Conservation (phyloP, 768 basidiomycete genomes). For the Pulveroboletus sp. region DNA sequence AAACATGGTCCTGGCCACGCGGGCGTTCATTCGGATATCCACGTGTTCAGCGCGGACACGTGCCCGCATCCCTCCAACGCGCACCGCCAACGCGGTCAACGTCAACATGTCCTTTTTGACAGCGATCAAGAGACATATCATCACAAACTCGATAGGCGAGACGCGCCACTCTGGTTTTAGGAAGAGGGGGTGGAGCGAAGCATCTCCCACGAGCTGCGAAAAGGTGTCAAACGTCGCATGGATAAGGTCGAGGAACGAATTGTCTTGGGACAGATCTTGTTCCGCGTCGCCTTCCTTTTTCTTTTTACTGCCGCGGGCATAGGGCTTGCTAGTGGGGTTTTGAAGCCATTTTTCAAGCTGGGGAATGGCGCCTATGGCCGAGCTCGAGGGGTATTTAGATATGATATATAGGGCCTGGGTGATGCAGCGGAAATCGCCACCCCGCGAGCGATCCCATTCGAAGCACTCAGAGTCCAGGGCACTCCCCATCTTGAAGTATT, state of each 20-base stretch:
- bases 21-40: conserved; percentile 65
- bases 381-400: conserved; percentile 37
- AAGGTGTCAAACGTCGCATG: conserved; percentile 47
- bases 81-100: conserved; percentile 39
- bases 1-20: conserved; percentile 54
- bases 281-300: conserved; percentile 8
- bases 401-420: conserved; percentile 53
- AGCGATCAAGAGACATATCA: conserved; percentile 52
- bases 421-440: conserved; percentile 57
- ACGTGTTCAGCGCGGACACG: conserved; percentile 52
- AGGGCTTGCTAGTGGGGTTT: conserved; percentile 12
- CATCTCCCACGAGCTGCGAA: conserved; percentile 41
- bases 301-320: conserved; percentile 18
- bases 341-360: conserved; percentile 54
- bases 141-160: conserved; percentile 68
- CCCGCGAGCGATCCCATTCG: conserved; percentile 51
- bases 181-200: conserved; percentile 36
- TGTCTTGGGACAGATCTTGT: conserved; percentile 27
- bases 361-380: conserved; percentile 29
- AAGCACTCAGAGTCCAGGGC: conserved; percentile 35
- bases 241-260: conserved; percentile 35
- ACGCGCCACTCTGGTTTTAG: conserved; percentile 45
- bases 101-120: conserved; percentile 42
- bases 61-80: conserved; percentile 50
- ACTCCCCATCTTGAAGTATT: conserved; percentile 42